Evolutionary conservation across 2,329 filamentous ascomycete genomes (phyloP), one percentile per base, ranked within the genome.

Genomic region (Trichophyton benhamiae): DNA sequence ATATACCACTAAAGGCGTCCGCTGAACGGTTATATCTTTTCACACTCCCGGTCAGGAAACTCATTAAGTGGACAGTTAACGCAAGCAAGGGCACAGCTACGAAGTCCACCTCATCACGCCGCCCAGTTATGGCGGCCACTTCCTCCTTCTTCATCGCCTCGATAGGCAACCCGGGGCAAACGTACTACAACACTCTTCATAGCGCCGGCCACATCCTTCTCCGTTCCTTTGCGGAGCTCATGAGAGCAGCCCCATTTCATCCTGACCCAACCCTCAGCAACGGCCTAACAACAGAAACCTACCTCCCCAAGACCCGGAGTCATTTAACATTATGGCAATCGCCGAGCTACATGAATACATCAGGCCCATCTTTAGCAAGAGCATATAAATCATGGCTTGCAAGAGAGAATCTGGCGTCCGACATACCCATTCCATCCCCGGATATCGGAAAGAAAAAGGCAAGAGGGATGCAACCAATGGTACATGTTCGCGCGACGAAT

Each of bases 141-240:
- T 25, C 55, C 36, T 42, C 55, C 9, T 58, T 95, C 67, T 83
- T 97, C 61, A 80, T 97, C 68, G 83, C 91, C 76, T 94, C 89
- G 64, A 82, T 99, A 65, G 94, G 94, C 67, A 97, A 97, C 68
- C 90, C 88, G 5, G 79, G 82, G 5, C 78, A 84, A 1, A 72
- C 75, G 22, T 91, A 92, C 74, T 82, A 83, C 66, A 81, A 87
- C 65, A 95, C 89, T 20, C 84, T 92, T 6, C 94, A 97, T 76
- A 91, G 86, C 25, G 90, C 91, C 13, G 94, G 91, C 9, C 92
- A 97, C 76, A 82, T 85, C 61, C 82, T 90, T 53, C 82, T 96
- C 66, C 78, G 82, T 60, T 78, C 81, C 1, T 75, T 92, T 7
- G 78, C 80, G 20, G 77, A 75, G 15, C 72, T 75, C 27, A 75